A percentile compares a stretch with the other conserved stretches of the same genome.
phyloP scores from a whole-genome alignment of 306 rosid species.

The Hylodesmum podocarpum region DNA sequence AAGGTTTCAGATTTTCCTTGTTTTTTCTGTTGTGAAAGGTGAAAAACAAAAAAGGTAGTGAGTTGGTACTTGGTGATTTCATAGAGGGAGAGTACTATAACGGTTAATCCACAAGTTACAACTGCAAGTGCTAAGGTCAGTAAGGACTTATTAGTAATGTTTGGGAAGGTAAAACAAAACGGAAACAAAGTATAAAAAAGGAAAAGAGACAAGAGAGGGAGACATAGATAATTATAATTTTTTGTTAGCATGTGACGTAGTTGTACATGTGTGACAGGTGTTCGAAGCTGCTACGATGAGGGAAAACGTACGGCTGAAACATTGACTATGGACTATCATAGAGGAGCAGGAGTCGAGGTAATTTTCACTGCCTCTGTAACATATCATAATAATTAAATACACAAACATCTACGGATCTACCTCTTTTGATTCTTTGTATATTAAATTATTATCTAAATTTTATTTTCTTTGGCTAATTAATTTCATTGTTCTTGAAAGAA shows the following conservation, averaged over 20 bases:
- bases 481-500: background rate
- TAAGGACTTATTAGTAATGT: too few species aligned
- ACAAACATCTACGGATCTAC: too few species aligned
- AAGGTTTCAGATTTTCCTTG: background rate
- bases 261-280: background rate
- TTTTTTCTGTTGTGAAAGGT: background rate
- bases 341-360: background rate
- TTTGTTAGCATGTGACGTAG: background rate
- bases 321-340: background rate
- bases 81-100: background rate
- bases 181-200: too few species aligned
- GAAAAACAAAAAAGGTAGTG: background rate
- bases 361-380: background rate
- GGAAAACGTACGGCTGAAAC: background rate
- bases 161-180: too few species aligned
- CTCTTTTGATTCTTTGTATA: background rate
- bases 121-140: background rate
- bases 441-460: background rate
- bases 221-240: too few species aligned
- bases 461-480: background rate
- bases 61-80: background rate
- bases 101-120: background rate
- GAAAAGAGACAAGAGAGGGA: too few species aligned
- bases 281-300: background rate
- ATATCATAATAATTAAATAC: too few species aligned